Evolutionary conservation across 345 rosid genomes (phyloP).

Genomic region (Moringa oleifera): DNA sequence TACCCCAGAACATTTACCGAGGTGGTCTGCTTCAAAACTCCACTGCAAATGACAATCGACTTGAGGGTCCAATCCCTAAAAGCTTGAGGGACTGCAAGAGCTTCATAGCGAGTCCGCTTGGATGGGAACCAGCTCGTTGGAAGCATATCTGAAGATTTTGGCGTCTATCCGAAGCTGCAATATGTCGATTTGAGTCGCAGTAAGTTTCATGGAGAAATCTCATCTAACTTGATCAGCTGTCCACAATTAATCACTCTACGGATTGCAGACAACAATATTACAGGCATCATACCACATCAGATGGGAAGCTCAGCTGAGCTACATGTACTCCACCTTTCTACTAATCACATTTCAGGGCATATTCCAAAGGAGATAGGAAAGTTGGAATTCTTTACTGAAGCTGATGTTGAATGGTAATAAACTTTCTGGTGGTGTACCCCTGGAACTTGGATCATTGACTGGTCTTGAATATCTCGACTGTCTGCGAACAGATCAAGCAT

Average conservation of each 20-base stretch:
- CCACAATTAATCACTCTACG: background rate
- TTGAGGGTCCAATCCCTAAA: slow-evolving; percentile 1
- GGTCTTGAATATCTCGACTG: slow-evolving; percentile 24
- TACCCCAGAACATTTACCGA: slow-evolving; percentile 2
- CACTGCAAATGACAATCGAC: background rate
- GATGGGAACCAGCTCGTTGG: background rate
- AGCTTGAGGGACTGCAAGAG: slow-evolving; percentile 5
- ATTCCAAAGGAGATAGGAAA: slow-evolving; percentile 19
- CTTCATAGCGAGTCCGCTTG: background rate
- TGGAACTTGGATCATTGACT: slow-evolving; percentile 20
- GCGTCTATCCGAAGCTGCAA: background rate
- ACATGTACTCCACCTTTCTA: slow-evolving; percentile 21
- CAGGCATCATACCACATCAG: slow-evolving; percentile 35
- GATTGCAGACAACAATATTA: slow-evolving; percentile 20
- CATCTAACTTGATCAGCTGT: slow-evolving; percentile 5
- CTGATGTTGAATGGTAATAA: slow-evolving; percentile 20
- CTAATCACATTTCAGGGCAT: slow-evolving; percentile 21
- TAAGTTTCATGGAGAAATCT: slow-evolving; percentile 14
- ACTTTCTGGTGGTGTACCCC: slow-evolving; percentile 24
- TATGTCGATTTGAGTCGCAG: slow-evolving; percentile 2
- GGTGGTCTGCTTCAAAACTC: background rate
- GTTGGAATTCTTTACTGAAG: slow-evolving; percentile 3
- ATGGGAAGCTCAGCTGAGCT: slow-evolving; percentile 26
- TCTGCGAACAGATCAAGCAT: slow-evolving; percentile 23
- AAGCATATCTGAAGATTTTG: slow-evolving; percentile 11